Evolutionary conservation across 2,329 filamentous ascomycete genomes (phyloP).

Genomic region (Sporothrix sp.): DNA sequence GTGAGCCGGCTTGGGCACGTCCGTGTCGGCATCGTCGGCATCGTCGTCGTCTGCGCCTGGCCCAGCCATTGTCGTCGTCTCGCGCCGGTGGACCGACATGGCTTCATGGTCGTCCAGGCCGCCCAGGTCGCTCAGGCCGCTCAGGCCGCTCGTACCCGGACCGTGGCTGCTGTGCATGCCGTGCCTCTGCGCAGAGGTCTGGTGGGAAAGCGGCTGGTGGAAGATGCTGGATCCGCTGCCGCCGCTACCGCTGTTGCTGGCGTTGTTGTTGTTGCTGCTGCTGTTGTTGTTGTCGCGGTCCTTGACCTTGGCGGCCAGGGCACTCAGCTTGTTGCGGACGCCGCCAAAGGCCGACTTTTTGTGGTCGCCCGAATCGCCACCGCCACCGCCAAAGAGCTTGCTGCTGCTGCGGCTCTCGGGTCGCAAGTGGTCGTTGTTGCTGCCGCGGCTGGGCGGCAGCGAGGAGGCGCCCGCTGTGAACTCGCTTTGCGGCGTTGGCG

Average conservation of each 20-base stretch:
- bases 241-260: background rate
- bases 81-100: conserved; percentile 9
- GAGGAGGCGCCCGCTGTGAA: background rate
- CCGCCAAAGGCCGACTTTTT: conserved; percentile 16
- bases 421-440: conserved; percentile 19
- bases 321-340: conserved; percentile 20
- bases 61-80: background rate
- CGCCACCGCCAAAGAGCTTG: conserved; percentile 2
- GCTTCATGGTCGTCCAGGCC: background rate
- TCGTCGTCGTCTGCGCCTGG: background rate
- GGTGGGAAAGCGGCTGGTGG: no score
- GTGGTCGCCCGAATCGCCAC: conserved; percentile 15
- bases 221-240: background rate
- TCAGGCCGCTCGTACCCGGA: background rate
- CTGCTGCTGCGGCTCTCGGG: conserved; percentile 17
- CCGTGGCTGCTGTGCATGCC: conserved; percentile 10
- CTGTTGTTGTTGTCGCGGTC: conserved; percentile 13
- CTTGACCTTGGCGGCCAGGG: conserved; percentile 21
- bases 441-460: conserved; percentile 5
- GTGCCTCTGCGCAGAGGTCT: background rate
- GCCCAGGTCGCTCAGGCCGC: no score
- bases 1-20: conserved; percentile 9
- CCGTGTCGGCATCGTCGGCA: conserved; percentile 11
- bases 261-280: background rate
- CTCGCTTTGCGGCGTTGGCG: conserved; percentile 30